These are phyloP conservation scores for Sarocladium oryzae DNA, from an alignment of 2,329 filamentous ascomycete genomes.

Conservation along the genomic window DNA sequence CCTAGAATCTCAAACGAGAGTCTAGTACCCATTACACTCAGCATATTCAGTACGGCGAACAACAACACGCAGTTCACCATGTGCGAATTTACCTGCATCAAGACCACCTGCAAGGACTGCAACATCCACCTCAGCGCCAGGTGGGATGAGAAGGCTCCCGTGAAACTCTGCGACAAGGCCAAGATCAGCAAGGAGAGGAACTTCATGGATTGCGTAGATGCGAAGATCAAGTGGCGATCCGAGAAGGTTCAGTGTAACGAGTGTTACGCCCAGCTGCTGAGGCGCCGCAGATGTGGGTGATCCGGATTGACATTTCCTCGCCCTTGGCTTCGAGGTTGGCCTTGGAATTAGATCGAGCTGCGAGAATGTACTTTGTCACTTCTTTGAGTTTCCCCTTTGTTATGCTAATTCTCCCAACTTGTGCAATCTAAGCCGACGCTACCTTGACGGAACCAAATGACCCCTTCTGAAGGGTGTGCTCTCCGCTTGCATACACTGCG, in stretches of 20 bases:
- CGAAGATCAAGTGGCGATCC: not conserved
- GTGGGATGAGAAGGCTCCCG: not conserved
- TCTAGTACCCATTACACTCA: too few relatives aligned
- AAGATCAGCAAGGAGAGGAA: not conserved
- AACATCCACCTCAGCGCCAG: too few relatives aligned
- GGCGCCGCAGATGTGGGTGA: too few relatives aligned
- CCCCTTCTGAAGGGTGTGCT: conserved; percentile 1
- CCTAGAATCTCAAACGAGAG: too few relatives aligned
- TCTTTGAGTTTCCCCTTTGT: too few relatives aligned
- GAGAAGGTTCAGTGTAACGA: not conserved
- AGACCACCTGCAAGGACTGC: not conserved
- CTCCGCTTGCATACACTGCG: not conserved
- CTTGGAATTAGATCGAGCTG: too few relatives aligned
- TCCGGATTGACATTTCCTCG: too few relatives aligned
- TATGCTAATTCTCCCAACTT: too few relatives aligned
- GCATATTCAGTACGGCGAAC: too few relatives aligned
- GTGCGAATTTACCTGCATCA: not conserved
- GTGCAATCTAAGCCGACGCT: not conserved
- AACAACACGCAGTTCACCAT: too few relatives aligned
- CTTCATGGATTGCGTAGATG: not conserved
- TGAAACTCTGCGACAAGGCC: not conserved
- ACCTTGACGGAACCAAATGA: conserved; percentile 5
- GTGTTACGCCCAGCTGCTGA: not conserved
- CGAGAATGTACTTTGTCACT: too few relatives aligned
- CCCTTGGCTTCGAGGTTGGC: too few relatives aligned